Evolutionary conservation across 106 monocot species (phyloP).

Genomic region (Acorus gramineus): DNA sequence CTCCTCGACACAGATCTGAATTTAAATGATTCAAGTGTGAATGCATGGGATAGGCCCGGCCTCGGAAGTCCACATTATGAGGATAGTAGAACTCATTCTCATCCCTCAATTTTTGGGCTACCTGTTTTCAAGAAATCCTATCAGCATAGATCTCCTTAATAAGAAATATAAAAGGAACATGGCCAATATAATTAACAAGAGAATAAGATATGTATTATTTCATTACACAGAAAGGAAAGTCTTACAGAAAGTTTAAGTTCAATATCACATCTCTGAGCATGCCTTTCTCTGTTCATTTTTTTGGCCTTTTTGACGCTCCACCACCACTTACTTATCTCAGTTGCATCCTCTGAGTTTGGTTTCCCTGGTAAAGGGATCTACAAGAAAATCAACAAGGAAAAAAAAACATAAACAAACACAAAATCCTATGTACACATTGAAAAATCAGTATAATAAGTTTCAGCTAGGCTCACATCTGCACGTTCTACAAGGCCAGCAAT

Average conservation of each 20-base stretch:
- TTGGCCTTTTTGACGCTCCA: slow-evolving; percentile 61
- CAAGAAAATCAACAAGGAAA: not conserved
- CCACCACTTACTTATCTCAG: slow-evolving; percentile 53
- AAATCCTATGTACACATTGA: not conserved
- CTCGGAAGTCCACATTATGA: slow-evolving; percentile 87
- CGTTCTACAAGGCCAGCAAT: slow-evolving; percentile 67
- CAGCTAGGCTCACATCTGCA: slow-evolving; percentile 44
- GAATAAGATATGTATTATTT: too few species aligned
- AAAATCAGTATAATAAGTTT: too few species aligned
- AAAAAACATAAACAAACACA: not conserved
- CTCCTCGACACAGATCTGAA: slow-evolving; percentile 79
- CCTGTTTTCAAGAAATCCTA: slow-evolving; percentile 30
- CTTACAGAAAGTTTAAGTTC: slow-evolving; percentile 87
- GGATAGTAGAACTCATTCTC: slow-evolving; percentile 86
- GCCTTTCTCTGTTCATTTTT: slow-evolving; percentile 75
- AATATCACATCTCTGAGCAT: slow-evolving; percentile 78
- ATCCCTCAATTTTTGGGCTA: slow-evolving; percentile 66
- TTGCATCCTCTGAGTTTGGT: slow-evolving; percentile 42
- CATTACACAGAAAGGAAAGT: not conserved
- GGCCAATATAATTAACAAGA: too few species aligned
- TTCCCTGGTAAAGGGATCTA: slow-evolving; percentile 66
- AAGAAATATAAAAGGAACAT: not conserved
- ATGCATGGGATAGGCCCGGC: slow-evolving; percentile 91
- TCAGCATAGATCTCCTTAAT: not conserved
- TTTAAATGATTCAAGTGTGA: slow-evolving; percentile 81